These are phyloP conservation scores for Cicer cuneatum DNA, from an alignment of 306 rosid species.

Conservation along the genomic window DNA sequence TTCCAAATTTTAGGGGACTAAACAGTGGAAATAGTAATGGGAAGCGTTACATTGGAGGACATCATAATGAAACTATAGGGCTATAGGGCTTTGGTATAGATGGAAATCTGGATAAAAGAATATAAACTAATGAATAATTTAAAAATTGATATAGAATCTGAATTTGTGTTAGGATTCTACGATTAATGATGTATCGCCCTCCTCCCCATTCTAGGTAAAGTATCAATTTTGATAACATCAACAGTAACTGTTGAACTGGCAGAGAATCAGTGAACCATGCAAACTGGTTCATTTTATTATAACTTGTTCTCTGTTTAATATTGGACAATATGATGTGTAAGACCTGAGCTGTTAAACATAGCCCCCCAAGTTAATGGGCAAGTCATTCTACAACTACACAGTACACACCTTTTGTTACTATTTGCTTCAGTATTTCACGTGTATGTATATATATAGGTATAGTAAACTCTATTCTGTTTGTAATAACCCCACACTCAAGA, in stretches of 20 bases:
- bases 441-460: neutral
- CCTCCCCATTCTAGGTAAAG: neutral
- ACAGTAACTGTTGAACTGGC: neutral
- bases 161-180: no score
- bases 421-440: neutral
- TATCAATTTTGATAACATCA: neutral
- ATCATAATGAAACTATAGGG: neutral
- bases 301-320: neutral
- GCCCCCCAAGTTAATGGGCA: slow-evolving; percentile 18
- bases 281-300: neutral
- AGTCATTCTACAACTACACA: slow-evolving; percentile 23
- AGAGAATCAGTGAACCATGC: neutral
- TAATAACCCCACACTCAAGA: neutral
- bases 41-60: neutral
- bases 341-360: neutral
- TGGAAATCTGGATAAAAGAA: neutral
- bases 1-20: neutral
- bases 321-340: slow-evolving; percentile 5
- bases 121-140: neutral
- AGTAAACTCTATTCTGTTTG: neutral
- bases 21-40: neutral
- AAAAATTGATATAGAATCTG: neutral
- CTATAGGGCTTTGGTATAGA: neutral
- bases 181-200: neutral
- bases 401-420: neutral